These are phyloP conservation scores for Mycena chlorophos DNA, from an alignment of 768 basidiomycete species.

Conservation along the genomic window DNA sequence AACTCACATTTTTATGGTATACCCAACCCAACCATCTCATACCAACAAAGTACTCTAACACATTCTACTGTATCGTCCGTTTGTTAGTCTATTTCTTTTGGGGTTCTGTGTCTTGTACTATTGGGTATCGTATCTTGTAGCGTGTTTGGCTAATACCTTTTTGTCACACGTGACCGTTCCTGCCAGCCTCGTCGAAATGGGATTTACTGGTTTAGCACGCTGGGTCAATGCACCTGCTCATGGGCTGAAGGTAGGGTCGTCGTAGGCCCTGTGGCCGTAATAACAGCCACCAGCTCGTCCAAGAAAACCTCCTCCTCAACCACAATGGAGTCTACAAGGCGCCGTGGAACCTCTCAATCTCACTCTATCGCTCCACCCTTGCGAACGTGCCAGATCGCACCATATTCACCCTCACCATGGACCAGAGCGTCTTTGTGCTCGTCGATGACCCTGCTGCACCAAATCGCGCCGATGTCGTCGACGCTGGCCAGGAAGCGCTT, in stretches of 20 bases:
- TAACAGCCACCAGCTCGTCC: conserved; percentile 44
- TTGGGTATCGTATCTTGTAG: too few species aligned
- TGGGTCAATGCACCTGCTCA: conserved; percentile 82
- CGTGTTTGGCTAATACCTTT: too few species aligned
- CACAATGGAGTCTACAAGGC: conserved; percentile 66
- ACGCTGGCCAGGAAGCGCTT: conserved; percentile 41
- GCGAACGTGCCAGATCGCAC: conserved; percentile 61
- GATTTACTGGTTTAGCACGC: conserved; percentile 59
- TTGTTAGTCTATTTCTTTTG: too few species aligned
- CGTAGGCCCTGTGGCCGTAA: not conserved
- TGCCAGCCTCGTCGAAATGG: not conserved
- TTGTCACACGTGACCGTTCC: too few species aligned
- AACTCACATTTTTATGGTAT: too few species aligned
- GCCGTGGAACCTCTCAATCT: conserved; percentile 68
- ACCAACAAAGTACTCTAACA: too few species aligned
- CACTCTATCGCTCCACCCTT: conserved; percentile 75
- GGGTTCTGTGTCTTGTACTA: too few species aligned
- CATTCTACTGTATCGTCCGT: too few species aligned
- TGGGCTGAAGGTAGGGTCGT: conserved; percentile 39
- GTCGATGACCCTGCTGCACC: conserved; percentile 77
- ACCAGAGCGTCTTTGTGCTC: conserved; percentile 76
- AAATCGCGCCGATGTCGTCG: conserved; percentile 58
- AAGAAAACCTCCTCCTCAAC: conserved; percentile 67
- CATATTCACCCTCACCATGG: conserved; percentile 78
- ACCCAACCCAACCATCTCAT: too few species aligned